Evolutionary conservation across 208 protist species (phyloP).

Genomic region (Crithidia sp.): DNA sequence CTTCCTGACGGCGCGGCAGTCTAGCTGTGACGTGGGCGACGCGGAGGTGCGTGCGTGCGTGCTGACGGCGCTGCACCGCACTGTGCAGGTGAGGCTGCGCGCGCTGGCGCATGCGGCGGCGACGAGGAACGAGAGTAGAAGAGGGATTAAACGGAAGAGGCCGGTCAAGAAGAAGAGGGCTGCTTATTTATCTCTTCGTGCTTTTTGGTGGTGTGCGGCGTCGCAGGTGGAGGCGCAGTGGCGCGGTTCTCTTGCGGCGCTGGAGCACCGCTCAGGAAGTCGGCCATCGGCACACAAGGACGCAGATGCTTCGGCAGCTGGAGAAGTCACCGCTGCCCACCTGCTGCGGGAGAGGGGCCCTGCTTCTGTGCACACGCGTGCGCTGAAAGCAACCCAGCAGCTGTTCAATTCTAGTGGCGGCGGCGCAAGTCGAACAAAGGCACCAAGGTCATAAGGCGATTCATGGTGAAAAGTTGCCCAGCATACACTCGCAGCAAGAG

Average conservation of each 20-base stretch:
- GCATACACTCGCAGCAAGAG: too few species aligned
- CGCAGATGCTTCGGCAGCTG: background rate
- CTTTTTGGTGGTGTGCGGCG: slow-evolving; percentile 34
- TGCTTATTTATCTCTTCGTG: slow-evolving; percentile 1
- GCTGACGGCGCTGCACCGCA: slow-evolving; percentile 48
- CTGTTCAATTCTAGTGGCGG: background rate
- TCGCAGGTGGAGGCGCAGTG: slow-evolving; percentile 25
- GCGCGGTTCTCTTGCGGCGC: slow-evolving; percentile 12
- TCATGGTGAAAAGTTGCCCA: too few species aligned
- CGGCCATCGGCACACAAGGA: background rate
- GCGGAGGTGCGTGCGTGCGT: slow-evolving; percentile 55
- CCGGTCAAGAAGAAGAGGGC: too few species aligned
- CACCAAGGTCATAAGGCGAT: background rate
- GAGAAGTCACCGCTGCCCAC: background rate
- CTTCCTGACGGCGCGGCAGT: slow-evolving; percentile 34
- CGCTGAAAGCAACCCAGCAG: slow-evolving; percentile 19
- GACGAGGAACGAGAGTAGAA: background rate
- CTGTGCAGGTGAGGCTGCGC: slow-evolving; percentile 45
- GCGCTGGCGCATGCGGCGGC: slow-evolving; percentile 10
- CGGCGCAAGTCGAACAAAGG: background rate
- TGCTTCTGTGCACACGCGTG: slow-evolving; percentile 14
- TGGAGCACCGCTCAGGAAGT: background rate
- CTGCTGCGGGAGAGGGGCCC: slow-evolving; percentile 19
- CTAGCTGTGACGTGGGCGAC: slow-evolving; percentile 46
- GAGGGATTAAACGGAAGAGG: too few species aligned